Percentiles rank a stretch among this genome's conserved stretches.
Conservation (phyloP, 2,329 filamentous ascomycete species). For the Fusarium sp. region DNA sequence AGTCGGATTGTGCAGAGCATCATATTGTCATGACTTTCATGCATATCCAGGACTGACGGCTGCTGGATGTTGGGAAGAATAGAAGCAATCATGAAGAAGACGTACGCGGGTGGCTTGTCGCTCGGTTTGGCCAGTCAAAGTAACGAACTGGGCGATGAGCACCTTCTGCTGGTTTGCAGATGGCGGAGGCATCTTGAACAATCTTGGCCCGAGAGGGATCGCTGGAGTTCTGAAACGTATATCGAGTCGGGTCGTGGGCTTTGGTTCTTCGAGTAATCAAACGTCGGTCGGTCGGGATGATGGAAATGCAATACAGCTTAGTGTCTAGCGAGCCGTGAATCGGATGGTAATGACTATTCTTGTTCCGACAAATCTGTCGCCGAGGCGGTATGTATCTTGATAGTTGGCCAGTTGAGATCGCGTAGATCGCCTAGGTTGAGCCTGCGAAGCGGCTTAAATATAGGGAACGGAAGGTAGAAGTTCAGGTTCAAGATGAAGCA, state of each 20-base stretch:
- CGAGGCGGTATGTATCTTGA: neutral
- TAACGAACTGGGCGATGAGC: conserved; percentile 55
- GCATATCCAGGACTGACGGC: conserved; percentile 4
- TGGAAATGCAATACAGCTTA: conserved; percentile 7
- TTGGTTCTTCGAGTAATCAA: neutral
- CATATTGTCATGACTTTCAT: conserved; percentile 18
- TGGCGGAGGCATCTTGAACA: conserved; percentile 51
- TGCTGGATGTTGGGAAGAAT: conserved; percentile 3
- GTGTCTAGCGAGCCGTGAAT: conserved; percentile 7
- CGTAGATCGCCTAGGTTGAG: neutral
- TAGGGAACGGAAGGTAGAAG: conserved; percentile 11
- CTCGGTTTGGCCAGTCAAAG: conserved; percentile 57
- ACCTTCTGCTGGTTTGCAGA: conserved; percentile 55
- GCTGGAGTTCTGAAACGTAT: neutral
- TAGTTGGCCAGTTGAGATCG: neutral
- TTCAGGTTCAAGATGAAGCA: conserved; percentile 6
- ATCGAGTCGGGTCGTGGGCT: neutral
- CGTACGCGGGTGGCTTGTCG: conserved; percentile 59
- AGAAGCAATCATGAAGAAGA: conserved; percentile 27
- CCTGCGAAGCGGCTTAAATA: conserved; percentile 12
- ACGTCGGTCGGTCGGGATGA: neutral
- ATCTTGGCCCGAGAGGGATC: neutral
- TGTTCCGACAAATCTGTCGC: neutral
- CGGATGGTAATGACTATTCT: neutral
- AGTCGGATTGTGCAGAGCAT: conserved; percentile 19